A percentile compares a stretch with the other conserved stretches of the same genome.
phyloP scores from a whole-genome alignment of 2,329 filamentous ascomycete species.

The Endoconidiophora laricicola region DNA sequence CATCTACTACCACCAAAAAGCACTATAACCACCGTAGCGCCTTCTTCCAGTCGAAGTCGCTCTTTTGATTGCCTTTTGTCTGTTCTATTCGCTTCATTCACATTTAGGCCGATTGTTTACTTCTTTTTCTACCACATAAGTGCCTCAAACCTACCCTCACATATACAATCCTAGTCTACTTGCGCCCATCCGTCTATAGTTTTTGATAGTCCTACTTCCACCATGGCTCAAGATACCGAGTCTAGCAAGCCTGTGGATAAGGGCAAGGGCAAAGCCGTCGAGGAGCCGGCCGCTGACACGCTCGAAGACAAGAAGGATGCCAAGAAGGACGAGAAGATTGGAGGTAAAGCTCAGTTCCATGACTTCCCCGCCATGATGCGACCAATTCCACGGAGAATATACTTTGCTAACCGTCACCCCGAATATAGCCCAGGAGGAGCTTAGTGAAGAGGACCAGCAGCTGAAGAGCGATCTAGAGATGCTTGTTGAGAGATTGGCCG shows the following conservation, averaged over 20 bases:
- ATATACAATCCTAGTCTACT: background rate
- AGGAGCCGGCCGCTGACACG: constrained; percentile 34
- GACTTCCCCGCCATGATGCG: background rate
- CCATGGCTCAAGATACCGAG: constrained; percentile 90
- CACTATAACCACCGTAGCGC: constrained; percentile 6
- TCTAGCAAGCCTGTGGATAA: constrained; percentile 73
- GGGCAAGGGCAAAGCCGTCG: constrained; percentile 84
- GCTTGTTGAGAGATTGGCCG: constrained; percentile 87
- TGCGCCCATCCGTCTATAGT: background rate
- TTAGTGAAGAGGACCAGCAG: constrained; percentile 95
- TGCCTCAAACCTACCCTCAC: background rate
- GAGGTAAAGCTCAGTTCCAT: constrained; percentile 29
- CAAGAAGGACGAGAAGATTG: constrained; percentile 22
- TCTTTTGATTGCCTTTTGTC: constrained; percentile 1
- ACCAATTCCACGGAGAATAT: too few relatives aligned
- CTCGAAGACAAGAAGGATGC: constrained; percentile 63
- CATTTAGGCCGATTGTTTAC: background rate
- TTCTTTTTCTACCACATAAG: background rate
- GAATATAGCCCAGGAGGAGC: constrained; percentile 50
- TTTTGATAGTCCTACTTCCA: constrained; percentile 17
- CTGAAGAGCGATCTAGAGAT: constrained; percentile 96
- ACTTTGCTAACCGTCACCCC: background rate
- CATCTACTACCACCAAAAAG: constrained; percentile 2
- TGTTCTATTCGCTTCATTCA: background rate
- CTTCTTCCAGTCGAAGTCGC: background rate